Conservation (phyloP, 139 green algal species). For the Edaphochlamys debaryana region DNA sequence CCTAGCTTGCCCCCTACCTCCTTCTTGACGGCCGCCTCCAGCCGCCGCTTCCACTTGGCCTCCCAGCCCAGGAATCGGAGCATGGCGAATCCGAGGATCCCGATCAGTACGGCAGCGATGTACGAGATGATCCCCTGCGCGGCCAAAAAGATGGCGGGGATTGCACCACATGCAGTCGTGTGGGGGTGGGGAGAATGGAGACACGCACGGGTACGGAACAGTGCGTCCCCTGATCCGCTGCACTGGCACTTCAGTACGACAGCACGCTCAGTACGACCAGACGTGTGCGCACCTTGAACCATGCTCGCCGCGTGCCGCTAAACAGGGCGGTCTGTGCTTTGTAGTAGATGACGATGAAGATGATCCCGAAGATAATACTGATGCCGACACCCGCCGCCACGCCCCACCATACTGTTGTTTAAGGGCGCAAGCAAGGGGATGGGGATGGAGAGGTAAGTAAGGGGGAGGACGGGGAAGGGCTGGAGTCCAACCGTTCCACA, state of each 20-base stretch:
- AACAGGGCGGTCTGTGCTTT: constrained; percentile 54
- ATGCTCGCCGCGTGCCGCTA: constrained; percentile 42
- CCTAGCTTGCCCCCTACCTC: too few relatives aligned
- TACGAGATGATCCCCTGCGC: constrained; percentile 57
- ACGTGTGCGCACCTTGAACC: too few relatives aligned
- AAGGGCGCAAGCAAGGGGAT: too few relatives aligned
- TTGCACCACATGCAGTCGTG: too few relatives aligned
- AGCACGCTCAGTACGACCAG: too few relatives aligned
- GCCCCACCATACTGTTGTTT: constrained; percentile 70
- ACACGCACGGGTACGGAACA: too few relatives aligned
- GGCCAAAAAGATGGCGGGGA: too few relatives aligned
- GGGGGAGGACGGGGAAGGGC: too few relatives aligned
- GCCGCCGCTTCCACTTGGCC: constrained; percentile 59
- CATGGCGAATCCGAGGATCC: constrained; percentile 68
- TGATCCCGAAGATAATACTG: constrained; percentile 53
- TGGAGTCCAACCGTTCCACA: too few relatives aligned
- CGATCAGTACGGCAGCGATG: constrained; percentile 51
- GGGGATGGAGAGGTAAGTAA: background rate
- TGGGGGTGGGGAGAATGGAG: too few relatives aligned
- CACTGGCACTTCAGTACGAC: too few relatives aligned
- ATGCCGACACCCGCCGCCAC: constrained; percentile 48
- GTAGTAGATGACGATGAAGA: constrained; percentile 65
- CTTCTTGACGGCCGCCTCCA: constrained; percentile 33
- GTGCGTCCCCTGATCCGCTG: too few relatives aligned
- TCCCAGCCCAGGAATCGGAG: constrained; percentile 64